Base-by-base conservation (phyloP, 176 grass and related monocot species). In the Tuctoria greenei region DNA sequence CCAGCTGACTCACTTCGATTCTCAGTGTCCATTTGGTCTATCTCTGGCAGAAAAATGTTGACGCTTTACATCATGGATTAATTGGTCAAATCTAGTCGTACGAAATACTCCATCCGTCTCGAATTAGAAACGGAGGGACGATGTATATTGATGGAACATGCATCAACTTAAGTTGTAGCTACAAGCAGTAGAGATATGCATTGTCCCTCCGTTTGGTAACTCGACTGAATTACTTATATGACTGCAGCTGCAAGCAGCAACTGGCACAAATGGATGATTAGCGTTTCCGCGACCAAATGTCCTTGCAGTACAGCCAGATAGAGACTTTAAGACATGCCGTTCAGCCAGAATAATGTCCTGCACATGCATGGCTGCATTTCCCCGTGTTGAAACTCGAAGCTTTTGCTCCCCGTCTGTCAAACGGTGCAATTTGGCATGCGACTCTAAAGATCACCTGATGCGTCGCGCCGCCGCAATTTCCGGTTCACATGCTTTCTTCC, bases 241-340 rank as follows among this genome's bases (percentile, higher is more conserved):
- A 0, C 23, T 56, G n/a, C 52, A 56, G 52, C 52, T 56, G 21
- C n/a, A 56, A 56, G 7, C 9, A 26, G 56, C 56, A 27, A 25
- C 13, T 59, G 11, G 23, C 56, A 27, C 24, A 52, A 13, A 71
- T 52, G 27, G 18, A n/a, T 51, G 18, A n/a, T 51, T 4, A 15
- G 5, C 10, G 14, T 51, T 51, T 51, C 2, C 20, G 49, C 5
- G 26, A n/a, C 35, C 44, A 71, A 64, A 72, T 72, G 58, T 72
- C 52, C 50, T 56, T 23, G 23, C 57, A 64, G 71, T 71, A 72
- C 78, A 81, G 56, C 57, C 26, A 26, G 8, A 11, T 23, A 25
- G 55, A 25, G 55, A n/a, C 4, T 10, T 26, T 7, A 5, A 6
- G 3, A 45, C 26, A 9, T 62, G n/a, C 42, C 31, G 39, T 71